Conservation (phyloP, 208 protist species). For the Jaenimonas drosophilae region DNA sequence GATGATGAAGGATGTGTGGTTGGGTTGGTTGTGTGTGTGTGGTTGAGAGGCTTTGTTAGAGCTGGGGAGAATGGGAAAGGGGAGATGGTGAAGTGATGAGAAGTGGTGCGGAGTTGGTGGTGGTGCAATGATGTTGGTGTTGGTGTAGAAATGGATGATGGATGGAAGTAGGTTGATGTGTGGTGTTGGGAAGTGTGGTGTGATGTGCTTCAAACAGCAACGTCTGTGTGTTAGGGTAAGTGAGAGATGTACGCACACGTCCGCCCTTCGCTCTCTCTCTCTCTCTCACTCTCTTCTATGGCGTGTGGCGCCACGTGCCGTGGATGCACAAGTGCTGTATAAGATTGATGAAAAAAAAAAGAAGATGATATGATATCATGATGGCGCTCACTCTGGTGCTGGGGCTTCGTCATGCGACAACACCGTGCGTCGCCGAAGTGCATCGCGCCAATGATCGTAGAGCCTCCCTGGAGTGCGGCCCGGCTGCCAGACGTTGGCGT, state of each 20-base stretch:
- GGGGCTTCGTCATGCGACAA: background rate
- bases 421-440: constrained; percentile 29
- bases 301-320: background rate
- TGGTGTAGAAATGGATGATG: too few species aligned
- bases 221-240: too few species aligned
- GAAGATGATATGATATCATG: background rate
- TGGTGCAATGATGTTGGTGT: too few species aligned
- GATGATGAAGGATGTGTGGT: too few species aligned
- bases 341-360: constrained; percentile 4
- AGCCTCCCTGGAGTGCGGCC: constrained; percentile 48
- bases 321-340: constrained; percentile 1
- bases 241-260: background rate
- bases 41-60: background rate
- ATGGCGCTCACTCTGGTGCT: background rate
- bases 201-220: too few species aligned
- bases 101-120: too few species aligned
- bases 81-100: too few species aligned
- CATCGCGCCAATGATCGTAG: constrained; percentile 81
- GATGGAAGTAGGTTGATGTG: too few species aligned
- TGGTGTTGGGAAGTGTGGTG: too few species aligned
- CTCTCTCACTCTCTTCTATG: background rate
- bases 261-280: background rate
- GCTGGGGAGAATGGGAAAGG: too few species aligned
- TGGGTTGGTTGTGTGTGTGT: background rate
- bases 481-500: constrained; percentile 39